Evolutionary conservation across 2,329 filamentous ascomycete genomes (phyloP), one percentile per base, ranked within the genome.

Genomic region (Colletotrichum somersetense): DNA sequence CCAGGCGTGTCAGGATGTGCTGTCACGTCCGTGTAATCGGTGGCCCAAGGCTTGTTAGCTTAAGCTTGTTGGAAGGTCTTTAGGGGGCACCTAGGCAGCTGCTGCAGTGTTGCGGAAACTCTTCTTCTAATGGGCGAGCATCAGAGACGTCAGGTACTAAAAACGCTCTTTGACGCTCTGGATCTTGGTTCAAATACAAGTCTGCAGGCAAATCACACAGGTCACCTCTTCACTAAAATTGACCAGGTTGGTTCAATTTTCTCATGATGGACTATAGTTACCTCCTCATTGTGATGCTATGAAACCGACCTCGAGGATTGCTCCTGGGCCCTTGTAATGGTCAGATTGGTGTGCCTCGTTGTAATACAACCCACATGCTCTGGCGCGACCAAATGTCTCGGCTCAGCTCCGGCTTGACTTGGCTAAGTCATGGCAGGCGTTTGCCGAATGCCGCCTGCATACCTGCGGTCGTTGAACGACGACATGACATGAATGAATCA

Each of bases 101-200:
- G 33, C 57, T 44, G 20, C 44, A n/a, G 46, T 42, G 30, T 5
- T 5, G 14, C 33, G 42, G 55, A 38, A 46, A 59, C 16, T 57
- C 16, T 55, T n/a, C 63, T 38, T 65, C 23, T 14, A 18, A 26
- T 14, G 20, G 59, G 26, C 30, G 4, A 40, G 61, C 48, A 33
- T 42, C 61, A 53, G 48, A 35, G 61, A 62, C 61, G 61, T 30
- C 16, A 53, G 61, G 46, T 26, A 63, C 61, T 26, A 23, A 33
- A 33, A 20, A 6, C 58, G n/a, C 26, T 33, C 40, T 23, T 46
- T 44, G 38, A 46, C 23, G 33, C 10, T 23, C n/a, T 5, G 16
- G 42, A 16, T 12, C 26, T 61, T 18, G 55, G 18, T 35, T 57
- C 35, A 5, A 2, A 20, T 42, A 14, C 35, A 12, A 44, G 38